Base-by-base conservation (phyloP, 108 stramenopile genomes). In the Nannochloropsis gaditana region DNA sequence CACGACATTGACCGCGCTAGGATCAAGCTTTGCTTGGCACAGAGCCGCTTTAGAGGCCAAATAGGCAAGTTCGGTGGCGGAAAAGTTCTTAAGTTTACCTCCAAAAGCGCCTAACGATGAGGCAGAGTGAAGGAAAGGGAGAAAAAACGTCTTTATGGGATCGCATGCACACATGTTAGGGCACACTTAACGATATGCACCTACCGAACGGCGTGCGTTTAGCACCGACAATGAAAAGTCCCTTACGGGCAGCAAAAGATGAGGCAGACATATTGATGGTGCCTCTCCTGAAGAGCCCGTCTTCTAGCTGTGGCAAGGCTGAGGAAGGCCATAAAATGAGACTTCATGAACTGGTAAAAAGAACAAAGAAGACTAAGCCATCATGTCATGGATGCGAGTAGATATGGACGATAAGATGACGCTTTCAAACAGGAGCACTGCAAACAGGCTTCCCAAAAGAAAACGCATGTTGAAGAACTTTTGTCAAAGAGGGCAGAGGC, bases 141-240 rank as follows among this genome's bases (percentile, higher is more conserved):
- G 79, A 0, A 79, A 21, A 88, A 19, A 19, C 59, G 8, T 15
- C 59, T 5, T 73, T 15, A 73, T 15, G 59, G 59, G 59, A 73
- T 73, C 19, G 59, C 59, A 4, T 3, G 47, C 47, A 11, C 15
- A 15, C 47, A 50, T 1, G 15, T 50, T 10, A 1, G 0, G 47
- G 15, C 15, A 50, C 47, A 50, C 10, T 50, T 0, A 50, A 50
- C 10, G 10, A 11, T 15, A 50, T 21, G 9, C n/a, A 42, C 21
- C 11, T 83, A 83, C 96, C 99, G 88, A 99, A 98, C 42, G 99
- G 94, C 41, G 99, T 99, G 79, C 99, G 95, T 89, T 98, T 98
- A 11, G 99, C 99, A n/a, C 95, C 98, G 10, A 98, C 96, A 84
- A 99, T 92, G 90, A 95, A 98, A 21, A 98, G 42, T 9, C 80